A percentile compares a stretch with the other conserved stretches of the same genome.
Conservation (phyloP, 2,329 filamentous ascomycete genomes). For the Exophiala sideris region DNA sequence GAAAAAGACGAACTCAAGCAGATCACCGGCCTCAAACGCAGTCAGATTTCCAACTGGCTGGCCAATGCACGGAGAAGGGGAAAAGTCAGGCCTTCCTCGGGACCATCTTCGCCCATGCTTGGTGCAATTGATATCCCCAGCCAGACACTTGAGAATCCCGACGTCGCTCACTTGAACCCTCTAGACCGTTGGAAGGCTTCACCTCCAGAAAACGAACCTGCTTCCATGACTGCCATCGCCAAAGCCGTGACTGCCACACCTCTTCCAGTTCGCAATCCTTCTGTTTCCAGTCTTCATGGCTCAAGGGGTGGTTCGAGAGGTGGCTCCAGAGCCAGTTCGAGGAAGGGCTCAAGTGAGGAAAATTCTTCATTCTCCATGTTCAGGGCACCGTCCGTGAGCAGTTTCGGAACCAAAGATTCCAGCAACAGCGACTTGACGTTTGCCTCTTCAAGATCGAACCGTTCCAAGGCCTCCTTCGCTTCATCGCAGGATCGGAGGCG, state of each 20-base stretch:
- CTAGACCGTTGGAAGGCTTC: constrained; percentile 68
- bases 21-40: constrained; percentile 75
- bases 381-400: constrained; percentile 52
- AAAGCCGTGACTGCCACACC: constrained; percentile 53
- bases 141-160: constrained; percentile 36
- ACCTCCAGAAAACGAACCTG: constrained; percentile 67
- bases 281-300: constrained; percentile 24
- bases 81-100: constrained; percentile 61
- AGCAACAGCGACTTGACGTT: constrained; percentile 54
- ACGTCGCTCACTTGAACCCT: constrained; percentile 56
- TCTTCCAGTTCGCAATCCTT: constrained; percentile 29
- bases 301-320: constrained; percentile 35
- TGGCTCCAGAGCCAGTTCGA: constrained; percentile 35
- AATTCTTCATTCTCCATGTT: constrained; percentile 52
- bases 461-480: constrained; percentile 55
- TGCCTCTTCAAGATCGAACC: constrained; percentile 56
- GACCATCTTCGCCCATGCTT: constrained; percentile 67
- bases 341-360: constrained; percentile 44
- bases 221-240: constrained; percentile 61
- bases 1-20: constrained; percentile 77
- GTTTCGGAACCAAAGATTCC: constrained; percentile 54
- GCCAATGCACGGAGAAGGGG: constrained; percentile 81
- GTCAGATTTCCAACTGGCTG: constrained; percentile 87
- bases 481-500: constrained; percentile 59
- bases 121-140: constrained; percentile 70